Evolutionary conservation across 495 filamentous ascomycete genomes (phyloP).

Genomic region (Xylaria bambusicola): DNA sequence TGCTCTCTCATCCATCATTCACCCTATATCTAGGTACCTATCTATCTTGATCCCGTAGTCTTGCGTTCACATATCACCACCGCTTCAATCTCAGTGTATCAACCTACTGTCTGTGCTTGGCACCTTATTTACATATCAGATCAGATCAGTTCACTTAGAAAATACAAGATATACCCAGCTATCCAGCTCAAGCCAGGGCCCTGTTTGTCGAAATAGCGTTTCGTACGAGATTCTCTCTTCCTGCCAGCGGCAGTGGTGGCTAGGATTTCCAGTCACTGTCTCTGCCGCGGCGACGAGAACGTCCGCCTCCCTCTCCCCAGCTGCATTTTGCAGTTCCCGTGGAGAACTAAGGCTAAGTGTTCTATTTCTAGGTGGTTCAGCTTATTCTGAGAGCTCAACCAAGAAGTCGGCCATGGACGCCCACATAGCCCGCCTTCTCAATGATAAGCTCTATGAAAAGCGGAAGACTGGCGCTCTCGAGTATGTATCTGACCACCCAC

Average conservation of each 20-base stretch:
- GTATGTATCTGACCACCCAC: conserved; percentile 56
- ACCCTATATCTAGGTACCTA: no score
- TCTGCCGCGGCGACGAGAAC: no score
- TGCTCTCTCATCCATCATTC: not conserved
- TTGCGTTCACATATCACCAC: not conserved
- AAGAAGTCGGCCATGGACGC: conserved; percentile 69
- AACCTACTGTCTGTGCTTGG: not conserved
- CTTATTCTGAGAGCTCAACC: no score
- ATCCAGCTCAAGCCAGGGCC: not conserved
- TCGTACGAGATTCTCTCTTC: not conserved
- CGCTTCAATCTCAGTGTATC: no score
- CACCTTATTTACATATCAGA: not conserved
- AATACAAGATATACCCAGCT: not conserved
- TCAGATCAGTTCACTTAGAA: not conserved
- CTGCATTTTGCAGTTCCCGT: no score
- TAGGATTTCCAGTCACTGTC: conserved; percentile 1
- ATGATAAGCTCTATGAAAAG: conserved; percentile 98
- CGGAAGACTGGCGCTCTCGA: conserved; percentile 95
- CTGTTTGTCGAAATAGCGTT: conserved; percentile 14
- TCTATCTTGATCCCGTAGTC: no score
- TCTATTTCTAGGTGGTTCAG: no score
- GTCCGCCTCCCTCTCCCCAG: no score
- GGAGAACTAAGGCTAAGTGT: no score
- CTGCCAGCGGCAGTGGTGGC: not conserved
- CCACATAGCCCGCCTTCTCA: conserved; percentile 84